Evolutionary conservation across 164 flowering plant genomes (phyloP).

Genomic region (Piper betle): DNA sequence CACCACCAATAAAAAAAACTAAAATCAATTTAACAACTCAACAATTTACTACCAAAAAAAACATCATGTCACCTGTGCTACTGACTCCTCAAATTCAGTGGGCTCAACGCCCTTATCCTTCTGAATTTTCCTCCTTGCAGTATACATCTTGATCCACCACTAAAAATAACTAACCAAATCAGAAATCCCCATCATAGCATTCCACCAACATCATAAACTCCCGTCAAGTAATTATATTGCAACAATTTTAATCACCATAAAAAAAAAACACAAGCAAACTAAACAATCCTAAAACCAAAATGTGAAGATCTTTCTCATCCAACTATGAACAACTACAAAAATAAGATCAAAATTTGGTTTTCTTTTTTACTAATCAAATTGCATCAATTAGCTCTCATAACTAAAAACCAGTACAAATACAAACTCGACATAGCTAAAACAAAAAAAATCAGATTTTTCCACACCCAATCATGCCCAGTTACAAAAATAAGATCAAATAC

Average conservation of each 20-base stretch:
- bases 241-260: not conserved
- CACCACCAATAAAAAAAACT: not conserved
- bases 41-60: too few relatives aligned
- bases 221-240: not conserved
- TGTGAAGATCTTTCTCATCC: not conserved
- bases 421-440: not conserved
- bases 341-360: too few relatives aligned
- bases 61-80: slow-evolving; percentile 72
- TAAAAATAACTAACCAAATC: not conserved
- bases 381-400: not conserved
- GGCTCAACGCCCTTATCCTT: slow-evolving; percentile 58
- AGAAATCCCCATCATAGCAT: not conserved
- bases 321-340: too few relatives aligned
- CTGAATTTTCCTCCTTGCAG: slow-evolving; percentile 43
- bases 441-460: too few relatives aligned
- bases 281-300: not conserved
- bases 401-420: not conserved
- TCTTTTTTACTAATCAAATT: too few relatives aligned
- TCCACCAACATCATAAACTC: not conserved
- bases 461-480: too few relatives aligned
- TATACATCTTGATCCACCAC: slow-evolving; percentile 33
- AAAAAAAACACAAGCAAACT: not conserved
- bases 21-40: not conserved
- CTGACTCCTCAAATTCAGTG: slow-evolving; percentile 50
- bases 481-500: not conserved